Conservation (phyloP, 345 rosid genomes). For the Pugionium cornutum region DNA sequence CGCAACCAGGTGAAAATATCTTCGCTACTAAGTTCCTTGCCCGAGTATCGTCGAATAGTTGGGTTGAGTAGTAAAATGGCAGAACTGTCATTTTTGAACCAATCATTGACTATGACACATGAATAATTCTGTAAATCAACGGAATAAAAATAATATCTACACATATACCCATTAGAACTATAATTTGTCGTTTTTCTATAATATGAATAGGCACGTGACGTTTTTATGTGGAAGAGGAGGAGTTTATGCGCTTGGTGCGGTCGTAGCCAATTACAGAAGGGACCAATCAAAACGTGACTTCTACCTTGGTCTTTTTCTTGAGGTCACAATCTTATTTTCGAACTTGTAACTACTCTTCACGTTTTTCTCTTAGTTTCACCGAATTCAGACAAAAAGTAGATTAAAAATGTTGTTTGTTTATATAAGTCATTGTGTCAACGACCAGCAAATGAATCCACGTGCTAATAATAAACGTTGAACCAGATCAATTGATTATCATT, state of each 20-base stretch:
- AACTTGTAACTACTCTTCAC: background rate
- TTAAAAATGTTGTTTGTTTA: background rate
- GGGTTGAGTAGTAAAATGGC: background rate
- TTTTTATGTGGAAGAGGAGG: constrained; percentile 94
- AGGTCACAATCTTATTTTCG: constrained; percentile 40
- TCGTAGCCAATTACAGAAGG: constrained; percentile 54
- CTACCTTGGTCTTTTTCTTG: constrained; percentile 59
- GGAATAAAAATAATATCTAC: background rate
- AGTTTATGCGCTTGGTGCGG: constrained; percentile 74
- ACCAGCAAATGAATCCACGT: background rate
- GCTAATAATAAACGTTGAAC: background rate
- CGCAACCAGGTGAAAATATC: constrained; percentile 55
- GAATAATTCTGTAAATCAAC: constrained; percentile 2
- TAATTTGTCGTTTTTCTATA: constrained; percentile 14
- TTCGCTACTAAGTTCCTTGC: constrained; percentile 4
- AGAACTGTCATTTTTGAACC: constrained; percentile 1
- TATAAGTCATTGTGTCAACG: too few species aligned
- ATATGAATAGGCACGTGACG: constrained; percentile 64
- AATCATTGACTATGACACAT: background rate
- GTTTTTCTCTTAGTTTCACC: constrained; percentile 1
- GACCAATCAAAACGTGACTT: constrained; percentile 55
- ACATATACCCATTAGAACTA: background rate
- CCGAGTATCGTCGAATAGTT: background rate
- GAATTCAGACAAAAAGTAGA: constrained; percentile 7
- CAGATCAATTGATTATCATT: background rate